Percentiles rank a stretch among this genome's conserved stretches.
These are phyloP conservation scores for Cutaneotrichosporon sp. DNA, from an alignment of 1,284 basidiomycete species.

Conservation along the genomic window DNA sequence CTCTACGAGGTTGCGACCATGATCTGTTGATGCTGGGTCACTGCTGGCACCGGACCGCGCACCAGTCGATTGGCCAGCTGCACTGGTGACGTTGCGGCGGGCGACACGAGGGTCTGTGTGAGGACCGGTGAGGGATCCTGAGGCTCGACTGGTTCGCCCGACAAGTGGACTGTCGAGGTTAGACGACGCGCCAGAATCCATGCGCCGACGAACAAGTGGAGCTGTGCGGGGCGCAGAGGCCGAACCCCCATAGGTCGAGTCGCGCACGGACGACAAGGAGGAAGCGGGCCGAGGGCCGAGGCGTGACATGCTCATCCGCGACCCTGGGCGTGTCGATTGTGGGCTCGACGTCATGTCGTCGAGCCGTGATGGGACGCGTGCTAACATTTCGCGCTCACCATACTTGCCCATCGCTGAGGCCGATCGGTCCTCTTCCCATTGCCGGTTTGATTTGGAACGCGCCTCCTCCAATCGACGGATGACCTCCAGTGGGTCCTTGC, in stretches of 20 bases:
- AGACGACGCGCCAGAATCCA: slow-evolving; percentile 5
- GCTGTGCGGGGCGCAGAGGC: slow-evolving; percentile 27
- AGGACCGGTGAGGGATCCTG: neutral
- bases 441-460: slow-evolving; percentile 26
- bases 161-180: slow-evolving; percentile 15
- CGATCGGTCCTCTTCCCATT: slow-evolving; percentile 33
- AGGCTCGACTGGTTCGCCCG: slow-evolving; percentile 12
- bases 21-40: slow-evolving; percentile 26
- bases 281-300: slow-evolving; percentile 23
- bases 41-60: neutral
- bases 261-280: slow-evolving; percentile 36
- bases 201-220: slow-evolving; percentile 7
- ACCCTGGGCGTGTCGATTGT: neutral
- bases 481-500: slow-evolving; percentile 41
- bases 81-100: slow-evolving; percentile 16
- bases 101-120: slow-evolving; percentile 7
- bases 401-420: slow-evolving; percentile 18
- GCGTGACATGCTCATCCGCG: slow-evolving; percentile 6
- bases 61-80: slow-evolving; percentile 1
- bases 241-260: slow-evolving; percentile 21
- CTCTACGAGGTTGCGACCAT: slow-evolving; percentile 39
- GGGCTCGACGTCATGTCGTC: slow-evolving; percentile 11
- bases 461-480: slow-evolving; percentile 36
- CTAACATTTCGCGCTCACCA: slow-evolving; percentile 14
- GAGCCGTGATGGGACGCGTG: slow-evolving; percentile 6